phyloP scores from a whole-genome alignment of 495 filamentous ascomycete genomes.

The Aspergillus affinis region DNA sequence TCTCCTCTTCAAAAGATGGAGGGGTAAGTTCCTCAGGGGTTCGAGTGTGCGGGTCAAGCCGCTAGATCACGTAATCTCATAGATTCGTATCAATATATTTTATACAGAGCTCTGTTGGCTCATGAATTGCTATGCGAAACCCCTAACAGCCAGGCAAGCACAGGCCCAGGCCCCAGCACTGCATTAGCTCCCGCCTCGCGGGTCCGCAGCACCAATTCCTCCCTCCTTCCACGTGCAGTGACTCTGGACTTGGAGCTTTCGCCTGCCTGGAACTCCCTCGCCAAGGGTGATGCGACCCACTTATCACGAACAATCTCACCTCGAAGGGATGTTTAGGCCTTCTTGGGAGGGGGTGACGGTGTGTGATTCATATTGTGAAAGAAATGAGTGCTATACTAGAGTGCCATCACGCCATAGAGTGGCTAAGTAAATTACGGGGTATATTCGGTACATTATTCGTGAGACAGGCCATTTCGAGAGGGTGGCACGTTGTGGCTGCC shows the following conservation, averaged over 20 bases:
- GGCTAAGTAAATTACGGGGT: neutral
- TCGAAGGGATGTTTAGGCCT: neutral
- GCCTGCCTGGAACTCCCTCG: neutral
- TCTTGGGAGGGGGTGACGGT: neutral
- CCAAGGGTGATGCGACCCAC: constrained; percentile 1
- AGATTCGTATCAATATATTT: too few species aligned
- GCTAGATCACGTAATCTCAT: too few species aligned
- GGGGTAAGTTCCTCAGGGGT: too few species aligned
- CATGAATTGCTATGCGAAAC: too few species aligned
- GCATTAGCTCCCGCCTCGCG: neutral
- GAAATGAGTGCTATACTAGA: neutral
- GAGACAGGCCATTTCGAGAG: neutral
- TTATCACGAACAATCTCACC: neutral
- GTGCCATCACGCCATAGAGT: neutral
- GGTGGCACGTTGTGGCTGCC: neutral
- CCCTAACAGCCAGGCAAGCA: too few species aligned
- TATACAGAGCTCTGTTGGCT: too few species aligned
- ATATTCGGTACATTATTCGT: neutral
- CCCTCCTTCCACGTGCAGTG: neutral
- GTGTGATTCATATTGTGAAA: neutral
- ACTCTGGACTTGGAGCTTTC: neutral
- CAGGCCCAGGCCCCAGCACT: too few species aligned
- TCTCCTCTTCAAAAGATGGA: too few species aligned
- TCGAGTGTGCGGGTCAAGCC: too few species aligned
- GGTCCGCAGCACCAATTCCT: neutral